Evolutionary conservation across 176 grass and related monocot species (phyloP).

Genomic region (Rhynchospora pubera): DNA sequence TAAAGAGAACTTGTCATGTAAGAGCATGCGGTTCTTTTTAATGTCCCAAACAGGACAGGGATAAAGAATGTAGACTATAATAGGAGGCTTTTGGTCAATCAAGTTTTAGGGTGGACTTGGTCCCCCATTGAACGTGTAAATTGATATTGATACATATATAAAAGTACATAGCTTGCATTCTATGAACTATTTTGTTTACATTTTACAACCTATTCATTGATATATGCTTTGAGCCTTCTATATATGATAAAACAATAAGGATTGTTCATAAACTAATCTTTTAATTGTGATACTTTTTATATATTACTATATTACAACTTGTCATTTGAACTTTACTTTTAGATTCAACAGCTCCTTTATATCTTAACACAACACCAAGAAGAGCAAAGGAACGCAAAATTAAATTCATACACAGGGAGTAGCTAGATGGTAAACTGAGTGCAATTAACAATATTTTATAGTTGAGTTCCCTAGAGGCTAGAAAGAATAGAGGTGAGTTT

Average conservation of each 20-base stretch:
- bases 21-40: slow-evolving; percentile 23
- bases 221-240: no score
- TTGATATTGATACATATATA: background rate
- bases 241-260: background rate
- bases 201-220: background rate
- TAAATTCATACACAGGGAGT: background rate
- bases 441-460: background rate
- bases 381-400: background rate
- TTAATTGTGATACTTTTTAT: background rate
- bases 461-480: background rate
- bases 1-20: slow-evolving; percentile 25
- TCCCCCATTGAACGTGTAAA: background rate
- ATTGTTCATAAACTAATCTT: background rate
- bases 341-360: background rate
- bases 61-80: slow-evolving; percentile 11
- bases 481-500: slow-evolving; percentile 24
- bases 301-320: background rate
- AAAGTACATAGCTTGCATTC: background rate
- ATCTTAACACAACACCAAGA: background rate
- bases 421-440: background rate
- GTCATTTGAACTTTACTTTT: background rate
- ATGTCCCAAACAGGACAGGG: background rate
- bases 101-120: background rate
- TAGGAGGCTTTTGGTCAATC: background rate
- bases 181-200: background rate